Evolutionary conservation across 2,329 filamentous ascomycete species (phyloP).

Genomic region (Beauveria australis): DNA sequence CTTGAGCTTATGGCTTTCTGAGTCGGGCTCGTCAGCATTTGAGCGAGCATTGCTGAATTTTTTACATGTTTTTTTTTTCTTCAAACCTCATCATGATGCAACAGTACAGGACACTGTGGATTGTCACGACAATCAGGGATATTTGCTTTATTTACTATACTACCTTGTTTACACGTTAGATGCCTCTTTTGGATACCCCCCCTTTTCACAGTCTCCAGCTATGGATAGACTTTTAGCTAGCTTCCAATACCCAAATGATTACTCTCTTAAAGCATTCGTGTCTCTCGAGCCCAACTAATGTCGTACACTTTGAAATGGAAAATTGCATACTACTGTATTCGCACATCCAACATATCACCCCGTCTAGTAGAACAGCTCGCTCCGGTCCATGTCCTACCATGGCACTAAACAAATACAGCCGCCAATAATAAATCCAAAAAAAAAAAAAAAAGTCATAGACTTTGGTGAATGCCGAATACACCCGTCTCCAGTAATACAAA

Average conservation of each 20-base stretch:
- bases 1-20: not conserved
- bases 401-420: too few species aligned
- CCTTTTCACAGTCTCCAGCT: constrained; percentile 3
- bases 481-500: too few species aligned
- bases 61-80: not conserved
- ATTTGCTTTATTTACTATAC: not conserved
- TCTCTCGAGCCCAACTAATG: not conserved
- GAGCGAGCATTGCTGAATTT: constrained; percentile 2
- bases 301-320: not conserved
- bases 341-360: too few species aligned
- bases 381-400: too few species aligned
- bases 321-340: too few species aligned
- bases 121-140: constrained; percentile 1
- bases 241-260: constrained; percentile 3
- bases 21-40: not conserved
- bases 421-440: too few species aligned
- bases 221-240: constrained; percentile 7
- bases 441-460: too few species aligned
- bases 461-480: too few species aligned
- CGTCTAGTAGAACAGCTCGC: too few species aligned
- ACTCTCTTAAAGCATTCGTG: not conserved
- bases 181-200: constrained; percentile 8
- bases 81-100: not conserved
- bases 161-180: not conserved
- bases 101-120: constrained; percentile 8